A percentile compares a stretch with the other conserved stretches of the same genome.
Evolutionary conservation across 331 rosid species (phyloP).

Genomic region (Erythrophleum ivorense): DNA sequence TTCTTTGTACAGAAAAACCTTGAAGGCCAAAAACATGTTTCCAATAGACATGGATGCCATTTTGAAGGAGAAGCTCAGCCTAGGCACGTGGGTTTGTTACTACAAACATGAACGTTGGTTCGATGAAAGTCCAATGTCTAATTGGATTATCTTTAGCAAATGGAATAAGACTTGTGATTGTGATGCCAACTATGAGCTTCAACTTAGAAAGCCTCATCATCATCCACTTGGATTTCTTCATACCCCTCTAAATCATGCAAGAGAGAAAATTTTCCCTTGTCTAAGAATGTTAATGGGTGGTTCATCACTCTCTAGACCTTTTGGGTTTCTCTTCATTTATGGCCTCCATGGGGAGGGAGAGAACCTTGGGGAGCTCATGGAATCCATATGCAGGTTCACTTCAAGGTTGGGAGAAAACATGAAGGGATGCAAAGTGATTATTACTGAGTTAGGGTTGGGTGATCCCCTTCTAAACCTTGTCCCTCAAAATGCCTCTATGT

Average conservation of each 20-base stretch:
- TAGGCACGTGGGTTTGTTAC: conserved; percentile 77
- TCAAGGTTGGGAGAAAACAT: conserved; percentile 56
- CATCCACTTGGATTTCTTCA: conserved; percentile 51
- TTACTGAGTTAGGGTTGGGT: conserved; percentile 50
- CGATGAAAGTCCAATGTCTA: conserved; percentile 53
- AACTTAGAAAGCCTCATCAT: conserved; percentile 50
- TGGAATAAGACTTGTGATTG: conserved; percentile 52
- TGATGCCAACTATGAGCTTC: conserved; percentile 62
- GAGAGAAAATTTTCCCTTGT: conserved; percentile 61
- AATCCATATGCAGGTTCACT: conserved; percentile 63
- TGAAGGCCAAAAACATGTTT: conserved; percentile 57
- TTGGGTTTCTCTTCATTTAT: conserved; percentile 62
- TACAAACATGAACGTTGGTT: conserved; percentile 58
- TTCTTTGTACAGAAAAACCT: conserved; percentile 54
- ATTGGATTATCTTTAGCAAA: conserved; percentile 68
- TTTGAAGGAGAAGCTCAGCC: conserved; percentile 66
- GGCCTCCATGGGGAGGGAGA: conserved; percentile 79
- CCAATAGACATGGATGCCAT: conserved; percentile 66
- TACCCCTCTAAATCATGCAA: conserved; percentile 47
- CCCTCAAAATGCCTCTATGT: conserved; percentile 52
- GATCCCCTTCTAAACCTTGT: conserved; percentile 67
- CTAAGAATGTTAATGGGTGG: conserved; percentile 50
- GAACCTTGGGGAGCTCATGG: conserved; percentile 64
- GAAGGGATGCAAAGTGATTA: conserved; percentile 48
- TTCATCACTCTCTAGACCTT: conserved; percentile 39